Conservation (phyloP, 176 grass and related monocot species). For the Carex littledalei region DNA sequence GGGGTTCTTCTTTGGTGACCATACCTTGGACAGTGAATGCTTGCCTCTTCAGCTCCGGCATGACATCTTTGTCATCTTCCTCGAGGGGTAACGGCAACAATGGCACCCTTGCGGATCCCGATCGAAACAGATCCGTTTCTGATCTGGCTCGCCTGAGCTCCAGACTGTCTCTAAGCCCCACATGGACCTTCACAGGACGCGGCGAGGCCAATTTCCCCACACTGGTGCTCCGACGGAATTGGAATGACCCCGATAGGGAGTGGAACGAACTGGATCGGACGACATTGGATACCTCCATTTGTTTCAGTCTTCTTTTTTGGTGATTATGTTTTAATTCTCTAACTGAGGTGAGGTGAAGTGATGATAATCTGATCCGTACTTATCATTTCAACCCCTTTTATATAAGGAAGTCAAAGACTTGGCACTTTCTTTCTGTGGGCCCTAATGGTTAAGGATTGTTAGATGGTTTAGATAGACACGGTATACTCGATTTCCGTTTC, state of each 20-base stretch:
- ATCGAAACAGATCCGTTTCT: conserved; percentile 35
- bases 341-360: not conserved
- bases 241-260: not conserved
- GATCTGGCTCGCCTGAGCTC: conserved; percentile 57
- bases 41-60: not conserved
- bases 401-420: not conserved
- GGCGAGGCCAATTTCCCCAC: not conserved
- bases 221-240: conserved; percentile 1
- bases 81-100: not conserved
- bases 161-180: not conserved
- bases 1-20: conserved; percentile 5
- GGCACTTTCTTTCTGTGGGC: not conserved
- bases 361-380: not conserved
- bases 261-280: conserved; percentile 31
- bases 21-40: conserved; percentile 7
- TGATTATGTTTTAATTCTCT: not conserved
- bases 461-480: not conserved
- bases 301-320: not conserved
- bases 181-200: not conserved
- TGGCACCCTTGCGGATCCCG: not conserved
- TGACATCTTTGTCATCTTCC: not conserved
- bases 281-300: conserved; percentile 36
- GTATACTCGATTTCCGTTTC: not conserved
- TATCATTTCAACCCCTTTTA: not conserved
- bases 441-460: not conserved